Evolutionary conservation across 805 yeast species (phyloP).

Genomic region (Yamadazyma phyllophila): DNA sequence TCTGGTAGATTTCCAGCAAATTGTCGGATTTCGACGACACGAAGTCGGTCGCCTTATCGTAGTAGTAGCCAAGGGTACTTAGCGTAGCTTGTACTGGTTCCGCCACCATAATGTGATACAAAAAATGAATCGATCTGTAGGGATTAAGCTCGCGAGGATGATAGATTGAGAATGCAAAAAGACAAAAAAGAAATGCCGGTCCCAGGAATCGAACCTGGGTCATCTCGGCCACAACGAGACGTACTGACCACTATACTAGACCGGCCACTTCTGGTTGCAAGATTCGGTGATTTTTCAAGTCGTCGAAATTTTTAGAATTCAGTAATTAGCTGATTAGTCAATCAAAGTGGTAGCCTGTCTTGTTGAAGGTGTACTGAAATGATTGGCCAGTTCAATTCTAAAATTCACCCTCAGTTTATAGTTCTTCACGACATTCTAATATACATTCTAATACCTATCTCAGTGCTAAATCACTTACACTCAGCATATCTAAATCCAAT

Average conservation of each 20-base stretch:
- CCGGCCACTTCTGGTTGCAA: slow-evolving; percentile 27
- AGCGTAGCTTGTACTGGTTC: slow-evolving; percentile 43
- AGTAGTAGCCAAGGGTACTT: slow-evolving; percentile 24
- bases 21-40: slow-evolving; percentile 23
- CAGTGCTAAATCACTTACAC: too few relatives aligned
- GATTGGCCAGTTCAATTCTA: too few relatives aligned
- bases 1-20: slow-evolving; percentile 13
- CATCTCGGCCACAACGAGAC: slow-evolving; percentile 49
- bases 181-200: slow-evolving; percentile 38
- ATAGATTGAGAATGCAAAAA: too few relatives aligned
- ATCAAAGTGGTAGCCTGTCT: too few relatives aligned
- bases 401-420: too few relatives aligned
- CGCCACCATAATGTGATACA: slow-evolving; percentile 34
- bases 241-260: slow-evolving; percentile 51
- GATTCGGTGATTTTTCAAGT: too few relatives aligned
- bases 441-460: too few relatives aligned
- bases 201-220: slow-evolving; percentile 54
- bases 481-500: too few relatives aligned
- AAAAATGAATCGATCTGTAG: not conserved
- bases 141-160: not conserved
- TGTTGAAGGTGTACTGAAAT: too few relatives aligned
- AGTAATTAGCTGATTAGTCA: too few relatives aligned
- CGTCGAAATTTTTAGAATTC: too few relatives aligned
- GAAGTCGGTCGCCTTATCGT: slow-evolving; percentile 19
- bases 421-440: too few relatives aligned